phyloP scores from a whole-genome alignment of 257 asterid genomes.

The Cordia subcordata region DNA sequence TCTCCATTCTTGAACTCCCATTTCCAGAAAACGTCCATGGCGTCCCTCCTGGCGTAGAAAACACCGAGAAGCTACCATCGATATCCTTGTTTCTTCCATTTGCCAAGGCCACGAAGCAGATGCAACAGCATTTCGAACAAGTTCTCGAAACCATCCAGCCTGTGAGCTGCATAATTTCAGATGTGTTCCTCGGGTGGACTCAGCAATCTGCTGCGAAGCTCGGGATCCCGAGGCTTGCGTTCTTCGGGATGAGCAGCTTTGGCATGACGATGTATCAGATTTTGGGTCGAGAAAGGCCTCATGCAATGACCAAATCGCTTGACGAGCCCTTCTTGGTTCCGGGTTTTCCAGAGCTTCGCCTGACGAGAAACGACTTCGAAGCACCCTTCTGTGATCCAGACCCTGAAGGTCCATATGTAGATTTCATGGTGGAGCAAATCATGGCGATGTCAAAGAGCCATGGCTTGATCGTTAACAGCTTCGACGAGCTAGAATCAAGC shows the following conservation, averaged over 20 bases:
- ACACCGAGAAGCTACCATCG: constrained; percentile 53
- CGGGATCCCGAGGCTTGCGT: constrained; percentile 43
- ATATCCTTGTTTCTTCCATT: constrained; percentile 31
- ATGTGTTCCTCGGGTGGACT: constrained; percentile 60
- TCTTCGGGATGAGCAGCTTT: constrained; percentile 53
- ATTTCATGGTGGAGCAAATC: constrained; percentile 40
- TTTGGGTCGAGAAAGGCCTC: constrained; percentile 37
- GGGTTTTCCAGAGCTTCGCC: constrained; percentile 30
- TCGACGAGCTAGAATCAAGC: constrained; percentile 38
- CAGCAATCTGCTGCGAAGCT: constrained; percentile 36
- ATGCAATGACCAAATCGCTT: constrained; percentile 18
- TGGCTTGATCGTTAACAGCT: constrained; percentile 50
- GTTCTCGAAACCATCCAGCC: constrained; percentile 22
- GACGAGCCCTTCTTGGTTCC: constrained; percentile 41
- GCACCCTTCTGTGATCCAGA: constrained; percentile 42
- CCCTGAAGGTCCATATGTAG: constrained; percentile 47
- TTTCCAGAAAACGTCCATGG: constrained; percentile 48
- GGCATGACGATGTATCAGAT: constrained; percentile 34
- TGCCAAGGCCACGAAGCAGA: constrained; percentile 35
- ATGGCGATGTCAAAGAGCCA: constrained; percentile 34
- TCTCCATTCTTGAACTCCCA: constrained; percentile 46
- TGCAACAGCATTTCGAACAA: constrained; percentile 48
- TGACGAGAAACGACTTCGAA: constrained; percentile 56
- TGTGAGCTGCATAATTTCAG: constrained; percentile 54
- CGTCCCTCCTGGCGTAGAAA: constrained; percentile 61